These are phyloP conservation scores for Zelopaecilomyces penicillatus DNA, from an alignment of 2,329 filamentous ascomycete species.

Conservation along the genomic window DNA sequence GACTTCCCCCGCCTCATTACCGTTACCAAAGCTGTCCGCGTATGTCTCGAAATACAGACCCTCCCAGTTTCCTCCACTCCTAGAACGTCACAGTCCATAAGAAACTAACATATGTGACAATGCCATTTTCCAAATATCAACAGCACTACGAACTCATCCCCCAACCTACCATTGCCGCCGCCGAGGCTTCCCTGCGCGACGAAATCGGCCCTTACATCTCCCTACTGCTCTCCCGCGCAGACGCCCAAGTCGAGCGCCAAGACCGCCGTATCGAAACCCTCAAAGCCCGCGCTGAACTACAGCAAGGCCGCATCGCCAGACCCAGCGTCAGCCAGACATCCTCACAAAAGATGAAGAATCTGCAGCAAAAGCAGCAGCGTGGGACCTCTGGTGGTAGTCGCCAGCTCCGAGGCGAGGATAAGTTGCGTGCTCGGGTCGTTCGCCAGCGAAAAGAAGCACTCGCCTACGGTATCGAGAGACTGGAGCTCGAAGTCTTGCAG, in stretches of 20 bases:
- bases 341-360: too few species aligned
- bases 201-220: constrained; percentile 85
- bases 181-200: constrained; percentile 75
- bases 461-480: constrained; percentile 75
- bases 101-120: constrained; percentile 4
- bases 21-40: constrained; percentile 50
- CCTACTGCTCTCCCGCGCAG: constrained; percentile 70
- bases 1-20: constrained; percentile 49
- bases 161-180: constrained; percentile 70
- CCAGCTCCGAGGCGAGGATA: constrained; percentile 45
- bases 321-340: constrained; percentile 13
- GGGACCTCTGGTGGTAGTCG: constrained; percentile 6
- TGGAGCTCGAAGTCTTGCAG: constrained; percentile 81
- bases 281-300: constrained; percentile 73
- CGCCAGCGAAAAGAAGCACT: constrained; percentile 76
- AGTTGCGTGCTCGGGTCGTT: constrained; percentile 50
- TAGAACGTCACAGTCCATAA: not conserved
- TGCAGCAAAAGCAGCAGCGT: not conserved
- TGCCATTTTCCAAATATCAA: not conserved
- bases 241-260: constrained; percentile 73
- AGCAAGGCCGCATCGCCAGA: constrained; percentile 56
- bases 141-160: constrained; percentile 91
- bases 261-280: constrained; percentile 76
- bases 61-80: not conserved
- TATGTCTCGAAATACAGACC: constrained; percentile 23